phyloP scores from a whole-genome alignment of 495 filamentous ascomycete species.

The Annulohypoxylon maeteangense region DNA sequence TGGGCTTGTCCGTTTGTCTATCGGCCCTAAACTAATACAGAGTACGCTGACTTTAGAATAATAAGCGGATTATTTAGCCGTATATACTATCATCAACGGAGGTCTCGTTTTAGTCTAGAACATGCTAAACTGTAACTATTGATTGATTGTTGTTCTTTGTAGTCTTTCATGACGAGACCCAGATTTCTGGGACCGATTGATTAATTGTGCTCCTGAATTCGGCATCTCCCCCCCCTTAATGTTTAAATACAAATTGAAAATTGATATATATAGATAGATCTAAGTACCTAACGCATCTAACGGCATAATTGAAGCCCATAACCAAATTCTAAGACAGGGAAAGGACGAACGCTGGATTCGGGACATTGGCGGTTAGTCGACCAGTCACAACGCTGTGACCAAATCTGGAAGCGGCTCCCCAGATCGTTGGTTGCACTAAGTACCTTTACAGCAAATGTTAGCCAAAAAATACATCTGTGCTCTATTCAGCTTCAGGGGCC shows the following conservation, averaged over 20 bases:
- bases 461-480: conserved; percentile 11
- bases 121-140: not conserved
- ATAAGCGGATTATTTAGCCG: not conserved
- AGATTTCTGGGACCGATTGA: not conserved
- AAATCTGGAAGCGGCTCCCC: conserved; percentile 30
- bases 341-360: not conserved
- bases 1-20: not conserved
- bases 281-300: not conserved
- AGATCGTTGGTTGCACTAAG: conserved; percentile 12
- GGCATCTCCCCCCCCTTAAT: not conserved
- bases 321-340: not conserved
- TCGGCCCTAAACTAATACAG: too few species aligned
- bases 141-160: not conserved
- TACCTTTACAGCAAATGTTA: conserved; percentile 20
- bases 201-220: not conserved
- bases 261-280: not conserved
- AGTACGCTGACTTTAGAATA: not conserved
- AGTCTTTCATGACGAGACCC: not conserved
- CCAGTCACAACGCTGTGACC: conserved; percentile 36
- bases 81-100: not conserved
- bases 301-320: not conserved
- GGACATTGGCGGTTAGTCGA: conserved; percentile 40
- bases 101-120: not conserved
- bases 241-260: not conserved
- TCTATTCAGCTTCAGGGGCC: conserved; percentile 26